Base-by-base conservation (phyloP, 176 grass and related monocot genomes). In the Carex parvula region DNA sequence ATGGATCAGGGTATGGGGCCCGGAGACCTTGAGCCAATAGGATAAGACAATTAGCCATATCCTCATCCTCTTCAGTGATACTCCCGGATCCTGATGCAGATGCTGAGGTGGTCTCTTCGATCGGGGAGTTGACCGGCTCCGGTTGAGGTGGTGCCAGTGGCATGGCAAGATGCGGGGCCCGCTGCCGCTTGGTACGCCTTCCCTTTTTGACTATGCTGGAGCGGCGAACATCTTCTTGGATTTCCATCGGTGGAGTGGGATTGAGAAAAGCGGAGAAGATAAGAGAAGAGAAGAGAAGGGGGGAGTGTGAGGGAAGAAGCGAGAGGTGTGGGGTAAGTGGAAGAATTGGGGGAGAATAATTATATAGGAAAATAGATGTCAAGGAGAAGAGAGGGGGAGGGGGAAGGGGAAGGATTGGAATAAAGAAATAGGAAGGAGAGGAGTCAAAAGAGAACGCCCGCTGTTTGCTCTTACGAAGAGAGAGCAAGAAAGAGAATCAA, bases 41-140 rank as follows among this genome's bases (percentile, higher is more conserved):
- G 80, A 97, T 91, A 84, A 97, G 92, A 70, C 94, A 97, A 67
- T 81, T 86, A 37, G 92, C 94, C 90, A 94, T 89, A 83, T 89
- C 90, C 81, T 94, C 91, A 57, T 97, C 92, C 69, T 97, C 94
- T 87, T 92, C 94, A 2, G 87, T 88, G 11, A 90, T 62, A 12
- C 55, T 79, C 1, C 83, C 83, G 0, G 86, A 85, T 60, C 61
- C 35, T 53, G 88, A 88, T 13, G 85, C 75, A 5, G 35, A 83
- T 18, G 89, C 70, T 0, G 88, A 89, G 4, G 69, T 70, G 1
- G 86, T 75, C 20, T 85, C 83, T 10, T 74, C 79, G 4, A 11
- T 71, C 0, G 42, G 74, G 1, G 84, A 72, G 42, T 81, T 39
- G 11, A 77, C 41, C 1, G 80, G 77, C 5, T 67, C n/a, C 16